Evolutionary conservation across 2,329 filamentous ascomycete species (phyloP), one percentile per base, ranked within the genome.

Genomic region (Neocucurbitaria cava): DNA sequence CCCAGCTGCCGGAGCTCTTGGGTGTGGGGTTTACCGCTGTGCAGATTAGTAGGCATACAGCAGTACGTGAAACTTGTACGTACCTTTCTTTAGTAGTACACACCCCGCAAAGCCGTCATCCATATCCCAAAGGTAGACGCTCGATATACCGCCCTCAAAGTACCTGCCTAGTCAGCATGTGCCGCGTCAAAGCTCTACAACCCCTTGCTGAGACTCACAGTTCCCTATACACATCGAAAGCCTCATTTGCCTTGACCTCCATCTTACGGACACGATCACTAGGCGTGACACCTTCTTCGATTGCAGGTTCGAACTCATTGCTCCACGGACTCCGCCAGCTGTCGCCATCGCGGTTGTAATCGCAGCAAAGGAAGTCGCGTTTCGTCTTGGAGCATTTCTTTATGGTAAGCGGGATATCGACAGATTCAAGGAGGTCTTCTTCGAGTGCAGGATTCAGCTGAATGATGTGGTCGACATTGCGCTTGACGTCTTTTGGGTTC

Each of bases 341-440:
- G 81, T 97, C 94, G 59, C 95, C 95, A 79, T 99, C 95, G 62
- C 95, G 93, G 84, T 99, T 99, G 85, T 99, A 99, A 85, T 99
- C 95, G 83, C 95, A 99, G 71, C 97, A 90, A 46, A 99, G 87
- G 82, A 96, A 99, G 80, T 98, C 95, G 66, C 94, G 90, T 68
- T 92, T 92, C 28, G 91, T 90, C 78, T 93, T 90, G 67, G 87
- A 87, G 83, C 95, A 98, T 64, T 91, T 89, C 68, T 89, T 88
- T 60, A 96, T 85, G 55, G 90, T 88, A 52, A 99, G 88, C 21
- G 95, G 95, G 77, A 98, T 94, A 79, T 99, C 95, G 68, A 99
- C 95, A 21, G 94, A 96, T 64, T 94, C 95, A 63, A 99, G 91
- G 39, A 99, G 91, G 76, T 99, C 95, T 83, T 99, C 95, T 71